A percentile compares a stretch with the other conserved stretches of the same genome.
Conservation (phyloP, 1,284 basidiomycete genomes). For the Phenoliferia sp. region DNA sequence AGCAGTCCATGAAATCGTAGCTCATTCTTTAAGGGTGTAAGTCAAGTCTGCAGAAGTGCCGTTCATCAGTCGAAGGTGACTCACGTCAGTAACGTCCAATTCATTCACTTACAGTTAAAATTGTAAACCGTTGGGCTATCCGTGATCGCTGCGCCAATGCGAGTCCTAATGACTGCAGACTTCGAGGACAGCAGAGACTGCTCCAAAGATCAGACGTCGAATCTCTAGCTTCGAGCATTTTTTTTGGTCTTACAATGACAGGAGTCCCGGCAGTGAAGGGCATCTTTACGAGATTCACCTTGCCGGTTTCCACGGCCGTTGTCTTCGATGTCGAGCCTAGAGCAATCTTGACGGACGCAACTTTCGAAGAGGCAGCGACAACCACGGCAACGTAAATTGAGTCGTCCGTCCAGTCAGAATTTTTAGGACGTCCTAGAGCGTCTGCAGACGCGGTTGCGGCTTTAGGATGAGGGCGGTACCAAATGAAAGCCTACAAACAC, state of each 20-base stretch:
- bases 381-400: neutral
- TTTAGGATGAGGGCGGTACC: neutral
- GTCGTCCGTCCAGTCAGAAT: neutral
- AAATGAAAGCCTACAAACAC: too few species aligned
- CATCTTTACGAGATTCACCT: neutral
- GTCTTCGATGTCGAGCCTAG: neutral
- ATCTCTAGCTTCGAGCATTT: neutral
- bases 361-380: neutral
- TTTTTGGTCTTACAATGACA: neutral
- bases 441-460: neutral
- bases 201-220: neutral
- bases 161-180: neutral
- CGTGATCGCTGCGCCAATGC: neutral
- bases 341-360: neutral
- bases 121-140: neutral
- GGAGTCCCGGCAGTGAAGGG: neutral
- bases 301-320: neutral
- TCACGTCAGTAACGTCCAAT: too few species aligned
- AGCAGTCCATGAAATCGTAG: too few species aligned
- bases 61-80: too few species aligned
- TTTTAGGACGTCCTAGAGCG: neutral
- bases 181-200: neutral
- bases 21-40: too few species aligned
- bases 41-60: too few species aligned
- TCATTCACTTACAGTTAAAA: too few species aligned